Base-by-base conservation (phyloP, 148 eudicot genomes). In the Vaccinium darrowii region DNA sequence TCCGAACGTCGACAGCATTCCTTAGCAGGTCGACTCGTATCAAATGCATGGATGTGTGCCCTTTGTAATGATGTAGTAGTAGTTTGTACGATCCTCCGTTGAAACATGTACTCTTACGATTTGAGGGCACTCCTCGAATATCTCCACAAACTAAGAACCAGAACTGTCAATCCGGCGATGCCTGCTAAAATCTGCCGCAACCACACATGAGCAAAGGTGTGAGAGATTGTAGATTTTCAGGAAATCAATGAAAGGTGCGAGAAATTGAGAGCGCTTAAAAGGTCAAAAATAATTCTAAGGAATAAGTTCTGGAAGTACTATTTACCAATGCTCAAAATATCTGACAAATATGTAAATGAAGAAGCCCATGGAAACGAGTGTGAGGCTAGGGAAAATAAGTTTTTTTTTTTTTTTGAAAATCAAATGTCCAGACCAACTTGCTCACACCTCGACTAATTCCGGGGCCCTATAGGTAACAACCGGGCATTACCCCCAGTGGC, bases 111-210 rank as follows among this genome's bases (percentile, higher is more conserved):
- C 13, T 79, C 77, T 71, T 87, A 88, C 33, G 89, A 84, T 83
- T 82, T 89, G 63, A 52, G 76, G 60, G 90, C 80, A 77, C 84
- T 88, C 67, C 93, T 89, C 16, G 91, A 88, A 86, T 88, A 90
- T 91, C 92, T 91, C 98, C 94, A 94, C 84, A 94, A 71, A 87
- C 89, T 80, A 60, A 93, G 84, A 49, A 82, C 90, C 86, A 95
- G 80, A 87, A 95, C 85, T 25, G 94, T 84, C 50, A 92, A 79
- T 75, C 97, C 92, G 83, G 98, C 97, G 63, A 93, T 74, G 85
- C 93, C 93, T 33, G 86, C 89, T 79, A 91, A 65, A 85, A 91
- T 84, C 98, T 95, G 95, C 87, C 47, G 25, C 39, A 67, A 58
- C 47, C 27, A 78, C 60, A 79, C 60, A 76, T 52, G 80, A 83